A percentile compares a stretch with the other conserved stretches of the same genome.
Evolutionary conservation across 306 rosid genomes (phyloP).

Genomic region (Quercus suber): DNA sequence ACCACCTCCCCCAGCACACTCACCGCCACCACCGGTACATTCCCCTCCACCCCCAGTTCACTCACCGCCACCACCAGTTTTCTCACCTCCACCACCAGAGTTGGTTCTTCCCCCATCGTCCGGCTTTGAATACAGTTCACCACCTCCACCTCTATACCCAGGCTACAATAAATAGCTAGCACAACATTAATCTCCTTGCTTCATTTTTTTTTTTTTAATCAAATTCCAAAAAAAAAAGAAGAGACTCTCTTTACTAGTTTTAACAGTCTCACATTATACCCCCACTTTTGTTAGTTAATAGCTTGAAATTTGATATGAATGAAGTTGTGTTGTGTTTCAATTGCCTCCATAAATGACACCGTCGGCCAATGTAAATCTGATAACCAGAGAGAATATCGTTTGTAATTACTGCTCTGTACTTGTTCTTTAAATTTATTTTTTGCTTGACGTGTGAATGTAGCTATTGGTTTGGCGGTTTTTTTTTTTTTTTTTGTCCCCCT

Average conservation of each 20-base stretch:
- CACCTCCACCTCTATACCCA: slow-evolving; percentile 20
- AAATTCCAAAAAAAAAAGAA: too few relatives aligned
- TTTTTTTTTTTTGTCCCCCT: too few relatives aligned
- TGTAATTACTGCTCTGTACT: neutral
- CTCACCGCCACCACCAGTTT: neutral
- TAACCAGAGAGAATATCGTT: neutral
- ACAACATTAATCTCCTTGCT: neutral
- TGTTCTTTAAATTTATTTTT: neutral
- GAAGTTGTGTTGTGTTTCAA: neutral
- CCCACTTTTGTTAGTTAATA: neutral
- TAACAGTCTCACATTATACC: neutral
- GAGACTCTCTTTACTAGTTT: neutral
- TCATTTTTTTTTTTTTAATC: neutral
- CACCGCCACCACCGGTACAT: neutral
- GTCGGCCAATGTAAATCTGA: neutral
- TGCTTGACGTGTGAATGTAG: neutral
- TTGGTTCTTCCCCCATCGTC: slow-evolving; percentile 14
- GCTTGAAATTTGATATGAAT: neutral
- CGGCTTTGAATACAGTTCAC: slow-evolving; percentile 21
- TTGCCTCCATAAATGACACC: neutral
- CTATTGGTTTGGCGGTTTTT: neutral
- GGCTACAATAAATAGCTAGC: slow-evolving; percentile 18
- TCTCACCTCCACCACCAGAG: neutral
- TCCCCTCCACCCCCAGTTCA: neutral
- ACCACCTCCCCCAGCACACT: neutral